Percentiles rank a stretch among this genome's conserved stretches.
Conservation (phyloP, 768 basidiomycete species). For the Mycena haematopus region DNA sequence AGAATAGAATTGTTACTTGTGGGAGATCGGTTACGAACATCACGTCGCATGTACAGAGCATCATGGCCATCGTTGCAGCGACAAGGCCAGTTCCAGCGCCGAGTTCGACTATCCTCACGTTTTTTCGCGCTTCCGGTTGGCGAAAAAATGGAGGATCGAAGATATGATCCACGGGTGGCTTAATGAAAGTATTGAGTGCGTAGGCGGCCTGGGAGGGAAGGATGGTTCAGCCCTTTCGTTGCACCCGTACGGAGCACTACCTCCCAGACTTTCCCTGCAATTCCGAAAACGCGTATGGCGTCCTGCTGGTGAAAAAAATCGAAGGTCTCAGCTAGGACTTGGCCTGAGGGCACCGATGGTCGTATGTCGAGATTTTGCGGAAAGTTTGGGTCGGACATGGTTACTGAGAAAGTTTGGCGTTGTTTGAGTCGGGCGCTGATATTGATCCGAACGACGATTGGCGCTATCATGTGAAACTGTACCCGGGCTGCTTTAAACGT, state of each 20-base stretch:
- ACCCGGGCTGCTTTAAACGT: constrained; percentile 1
- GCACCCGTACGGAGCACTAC: constrained; percentile 4
- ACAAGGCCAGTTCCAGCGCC: constrained; percentile 82
- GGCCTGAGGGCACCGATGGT: constrained; percentile 34
- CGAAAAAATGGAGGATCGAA: constrained; percentile 63
- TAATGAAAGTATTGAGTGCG: constrained; percentile 61
- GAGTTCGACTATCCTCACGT: constrained; percentile 65
- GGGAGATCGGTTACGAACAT: constrained; percentile 77
- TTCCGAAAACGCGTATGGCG: constrained; percentile 77
- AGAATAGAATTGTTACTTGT: constrained; percentile 54
- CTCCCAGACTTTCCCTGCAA: constrained; percentile 88
- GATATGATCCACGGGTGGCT: constrained; percentile 39
- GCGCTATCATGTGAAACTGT: constrained; percentile 7
- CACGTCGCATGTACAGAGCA: constrained; percentile 48
- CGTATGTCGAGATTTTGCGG: constrained; percentile 43
- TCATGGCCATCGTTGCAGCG: constrained; percentile 45
- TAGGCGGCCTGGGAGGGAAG: constrained; percentile 59
- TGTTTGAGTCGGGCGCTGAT: no score
- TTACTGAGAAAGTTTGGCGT: no score
- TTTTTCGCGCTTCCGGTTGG: constrained; percentile 11
- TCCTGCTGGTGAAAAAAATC: constrained; percentile 47
- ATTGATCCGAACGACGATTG: not conserved
- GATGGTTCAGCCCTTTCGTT: no score
- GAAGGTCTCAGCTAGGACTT: not conserved
- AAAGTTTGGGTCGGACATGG: constrained; percentile 45